These are phyloP conservation scores for Fusarium staphyleae DNA, from an alignment of 2,329 filamentous ascomycete species.

Conservation along the genomic window DNA sequence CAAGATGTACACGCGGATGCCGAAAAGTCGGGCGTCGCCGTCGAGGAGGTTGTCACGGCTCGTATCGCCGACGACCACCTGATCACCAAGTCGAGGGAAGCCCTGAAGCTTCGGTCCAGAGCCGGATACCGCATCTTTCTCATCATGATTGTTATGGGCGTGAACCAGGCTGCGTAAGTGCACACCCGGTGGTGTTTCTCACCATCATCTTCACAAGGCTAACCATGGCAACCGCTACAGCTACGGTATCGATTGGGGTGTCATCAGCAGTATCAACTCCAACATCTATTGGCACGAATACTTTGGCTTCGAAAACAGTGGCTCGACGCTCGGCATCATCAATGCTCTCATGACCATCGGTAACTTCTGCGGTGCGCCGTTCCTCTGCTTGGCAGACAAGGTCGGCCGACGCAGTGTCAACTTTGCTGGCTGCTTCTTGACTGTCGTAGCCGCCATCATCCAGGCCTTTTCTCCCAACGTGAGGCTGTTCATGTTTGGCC, in stretches of 20 bases:
- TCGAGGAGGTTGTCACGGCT: constrained; percentile 32
- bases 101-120: constrained; percentile 25
- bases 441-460: constrained; percentile 31
- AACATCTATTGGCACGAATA: constrained; percentile 33
- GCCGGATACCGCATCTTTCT: constrained; percentile 31
- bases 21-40: constrained; percentile 29
- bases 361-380: constrained; percentile 34
- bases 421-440: constrained; percentile 30
- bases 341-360: constrained; percentile 38
- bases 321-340: constrained; percentile 31
- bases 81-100: constrained; percentile 26
- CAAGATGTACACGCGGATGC: constrained; percentile 32
- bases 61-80: constrained; percentile 35
- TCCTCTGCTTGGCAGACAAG: constrained; percentile 30
- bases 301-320: constrained; percentile 33
- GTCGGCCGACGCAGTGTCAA: constrained; percentile 36
- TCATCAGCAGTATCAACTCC: constrained; percentile 36
- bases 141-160: constrained; percentile 27
- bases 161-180: constrained; percentile 21
- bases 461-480: constrained; percentile 32
- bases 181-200: no score
- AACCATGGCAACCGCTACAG: constrained; percentile 9
- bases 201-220: not conserved
- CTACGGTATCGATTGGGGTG: constrained; percentile 38
- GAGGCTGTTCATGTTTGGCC: constrained; percentile 29